Base-by-base conservation (phyloP, 768 basidiomycete genomes). In the Collybiopsis luxurians region DNA sequence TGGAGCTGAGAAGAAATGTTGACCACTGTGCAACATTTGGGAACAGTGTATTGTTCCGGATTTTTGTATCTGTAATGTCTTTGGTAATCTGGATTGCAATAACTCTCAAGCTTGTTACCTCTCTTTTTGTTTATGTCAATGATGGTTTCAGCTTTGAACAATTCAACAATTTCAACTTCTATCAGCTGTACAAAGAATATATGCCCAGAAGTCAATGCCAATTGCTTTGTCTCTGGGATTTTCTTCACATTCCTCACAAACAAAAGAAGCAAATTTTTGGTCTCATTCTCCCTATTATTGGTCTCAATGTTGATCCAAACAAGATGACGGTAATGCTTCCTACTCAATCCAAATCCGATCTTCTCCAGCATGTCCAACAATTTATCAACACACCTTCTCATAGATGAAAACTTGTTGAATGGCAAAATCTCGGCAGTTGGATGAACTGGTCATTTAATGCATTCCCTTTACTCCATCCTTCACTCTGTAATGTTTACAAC, bases 361-460 rank as follows among this genome's bases (percentile, higher is more conserved):
- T 34, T 13, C 5, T 34, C 13, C 6, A 6, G 31, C 6, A 5
- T 13, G 31, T 34, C 31, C 31, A 13, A 5, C 6, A 5, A 5
- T 34, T 34, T 34, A 13, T 13, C 31, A 13, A 6, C 6, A 34
- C 13, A 34, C 6, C 6, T 5, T 34, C 6, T 13, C 58, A n/a
- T n/a, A n/a, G 60, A 0, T 42, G 48, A 43, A 55, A 30, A 4
- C 61, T 72, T 0, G 40, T 55, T 0, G 39, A 64, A 7, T 76
- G 62, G 49, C 64, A 71, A 53, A 47, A 46, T 1, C 49, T 78
- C 0, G 67, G 67, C 0, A 76, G 74, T 0, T 76, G 69, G 70
- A 19, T 68, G 13, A 78, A 78, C 47, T 79, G 76, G 76, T 56
- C 62, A 0, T 62, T 79, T 21, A 79, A 79, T 49, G 70, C 71